Evolutionary conservation across 2,329 filamentous ascomycete species (phyloP).

Genomic region (Emmonsiellopsis sp.): DNA sequence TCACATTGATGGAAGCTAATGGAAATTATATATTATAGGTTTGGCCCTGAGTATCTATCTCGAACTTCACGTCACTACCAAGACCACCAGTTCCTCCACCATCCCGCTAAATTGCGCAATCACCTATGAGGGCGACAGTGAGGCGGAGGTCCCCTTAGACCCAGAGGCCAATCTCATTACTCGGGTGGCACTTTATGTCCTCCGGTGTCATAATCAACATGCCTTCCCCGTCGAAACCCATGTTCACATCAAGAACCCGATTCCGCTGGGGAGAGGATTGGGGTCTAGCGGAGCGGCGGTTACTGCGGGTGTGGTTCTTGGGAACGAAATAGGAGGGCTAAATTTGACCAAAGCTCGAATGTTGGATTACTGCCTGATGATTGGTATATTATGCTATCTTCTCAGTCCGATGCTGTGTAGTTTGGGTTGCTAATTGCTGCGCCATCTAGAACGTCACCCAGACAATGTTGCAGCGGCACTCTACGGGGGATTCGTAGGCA

Average conservation of each 20-base stretch:
- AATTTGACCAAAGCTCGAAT: constrained; percentile 69
- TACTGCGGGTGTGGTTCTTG: constrained; percentile 87
- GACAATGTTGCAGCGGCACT: constrained; percentile 93
- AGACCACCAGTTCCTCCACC: constrained; percentile 38
- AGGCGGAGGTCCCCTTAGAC: constrained; percentile 67
- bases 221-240: constrained; percentile 77
- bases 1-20: background rate
- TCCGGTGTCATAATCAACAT: constrained; percentile 82
- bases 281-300: constrained; percentile 95
- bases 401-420: constrained; percentile 7
- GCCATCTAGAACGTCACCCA: constrained; percentile 59
- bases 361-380: constrained; percentile 96
- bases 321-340: constrained; percentile 77
- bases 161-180: constrained; percentile 89
- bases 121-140: constrained; percentile 76
- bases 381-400: constrained; percentile 47
- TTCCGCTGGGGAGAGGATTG: constrained; percentile 82
- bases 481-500: constrained; percentile 93
- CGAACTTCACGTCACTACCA: constrained; percentile 74
- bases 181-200: constrained; percentile 84
- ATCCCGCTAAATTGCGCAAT: constrained; percentile 75
- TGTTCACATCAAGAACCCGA: constrained; percentile 91
- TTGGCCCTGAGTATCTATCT: constrained; percentile 91
- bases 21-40: constrained; percentile 35
- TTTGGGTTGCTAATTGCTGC: background rate